A percentile compares a stretch with the other conserved stretches of the same genome.
These are phyloP conservation scores for Spergularia marina DNA, from an alignment of 148 eudicot species.

Conservation along the genomic window DNA sequence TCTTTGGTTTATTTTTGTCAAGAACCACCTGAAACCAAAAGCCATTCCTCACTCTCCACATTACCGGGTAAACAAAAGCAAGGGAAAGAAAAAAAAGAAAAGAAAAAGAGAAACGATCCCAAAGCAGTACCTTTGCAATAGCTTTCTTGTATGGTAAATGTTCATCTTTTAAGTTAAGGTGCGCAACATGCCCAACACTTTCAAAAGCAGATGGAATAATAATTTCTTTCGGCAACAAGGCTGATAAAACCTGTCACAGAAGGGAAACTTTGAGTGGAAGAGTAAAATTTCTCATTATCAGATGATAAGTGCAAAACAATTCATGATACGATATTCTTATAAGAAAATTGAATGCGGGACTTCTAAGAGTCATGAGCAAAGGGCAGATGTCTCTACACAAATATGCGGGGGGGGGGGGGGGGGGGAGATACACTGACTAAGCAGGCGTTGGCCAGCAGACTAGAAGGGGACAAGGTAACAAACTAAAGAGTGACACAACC, in stretches of 20 bases:
- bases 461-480: neutral
- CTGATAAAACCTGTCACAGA: conserved; percentile 63
- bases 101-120: conserved; percentile 11
- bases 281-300: neutral
- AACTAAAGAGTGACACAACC: neutral
- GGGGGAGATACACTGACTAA: neutral
- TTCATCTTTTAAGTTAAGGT: conserved; percentile 80
- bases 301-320: neutral
- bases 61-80: neutral
- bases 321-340: neutral
- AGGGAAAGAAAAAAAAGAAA: conserved; percentile 3
- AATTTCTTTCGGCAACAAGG: conserved; percentile 64
- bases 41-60: conserved; percentile 5
- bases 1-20: conserved; percentile 93
- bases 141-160: conserved; percentile 72
- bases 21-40: conserved; percentile 63
- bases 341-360: neutral
- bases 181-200: conserved; percentile 94
- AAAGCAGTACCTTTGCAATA: conserved; percentile 66
- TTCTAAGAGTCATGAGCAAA: neutral
- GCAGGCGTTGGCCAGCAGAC: neutral
- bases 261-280: too few species aligned
- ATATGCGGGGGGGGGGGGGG: too few species aligned
- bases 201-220: conserved; percentile 83
- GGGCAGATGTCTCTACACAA: neutral